Conservation (phyloP, 768 basidiomycete genomes). For the Chalciporus chontae region DNA sequence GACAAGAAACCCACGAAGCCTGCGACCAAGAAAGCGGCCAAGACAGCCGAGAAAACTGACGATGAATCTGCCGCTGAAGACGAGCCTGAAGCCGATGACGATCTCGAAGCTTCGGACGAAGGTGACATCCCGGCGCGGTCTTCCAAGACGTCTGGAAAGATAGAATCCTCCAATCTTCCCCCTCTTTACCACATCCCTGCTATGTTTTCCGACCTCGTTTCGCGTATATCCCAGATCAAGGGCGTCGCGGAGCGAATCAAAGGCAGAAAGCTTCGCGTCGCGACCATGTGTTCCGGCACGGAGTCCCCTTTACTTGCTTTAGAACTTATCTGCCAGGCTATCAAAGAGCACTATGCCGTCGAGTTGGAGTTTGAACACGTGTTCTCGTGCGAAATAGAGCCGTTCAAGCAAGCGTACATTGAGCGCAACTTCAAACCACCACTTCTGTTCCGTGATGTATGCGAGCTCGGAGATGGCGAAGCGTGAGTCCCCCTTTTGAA, state of each 20-base stretch:
- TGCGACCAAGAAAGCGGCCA: slow-evolving; percentile 26
- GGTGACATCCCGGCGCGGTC: slow-evolving; percentile 31
- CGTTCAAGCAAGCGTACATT: slow-evolving; percentile 97
- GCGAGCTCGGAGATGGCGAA: slow-evolving; percentile 74
- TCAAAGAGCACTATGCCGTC: slow-evolving; percentile 62
- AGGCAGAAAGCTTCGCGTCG: slow-evolving; percentile 86
- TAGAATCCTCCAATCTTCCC: slow-evolving; percentile 64
- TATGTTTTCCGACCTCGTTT: slow-evolving; percentile 75
- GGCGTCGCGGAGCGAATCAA: slow-evolving; percentile 60
- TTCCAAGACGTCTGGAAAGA: slow-evolving; percentile 36
- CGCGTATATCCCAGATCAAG: slow-evolving; percentile 61
- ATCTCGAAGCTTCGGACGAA: slow-evolving; percentile 28
- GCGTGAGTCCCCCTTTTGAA: slow-evolving; percentile 50
- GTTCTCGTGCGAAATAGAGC: slow-evolving; percentile 96
- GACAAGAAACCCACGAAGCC: slow-evolving; percentile 27
- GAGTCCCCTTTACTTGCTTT: slow-evolving; percentile 92
- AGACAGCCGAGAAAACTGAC: slow-evolving; percentile 31
- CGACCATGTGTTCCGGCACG: slow-evolving; percentile 97
- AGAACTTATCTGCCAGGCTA: slow-evolving; percentile 74
- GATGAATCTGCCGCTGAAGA: slow-evolving; percentile 30
- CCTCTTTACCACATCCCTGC: slow-evolving; percentile 69
- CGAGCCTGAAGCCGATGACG: slow-evolving; percentile 33
- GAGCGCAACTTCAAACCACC: slow-evolving; percentile 95
- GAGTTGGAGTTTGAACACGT: slow-evolving; percentile 81
- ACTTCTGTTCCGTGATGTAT: slow-evolving; percentile 89